Base-by-base conservation (phyloP, 2,329 filamentous ascomycete genomes). In the Macrophomina phaseolina region DNA sequence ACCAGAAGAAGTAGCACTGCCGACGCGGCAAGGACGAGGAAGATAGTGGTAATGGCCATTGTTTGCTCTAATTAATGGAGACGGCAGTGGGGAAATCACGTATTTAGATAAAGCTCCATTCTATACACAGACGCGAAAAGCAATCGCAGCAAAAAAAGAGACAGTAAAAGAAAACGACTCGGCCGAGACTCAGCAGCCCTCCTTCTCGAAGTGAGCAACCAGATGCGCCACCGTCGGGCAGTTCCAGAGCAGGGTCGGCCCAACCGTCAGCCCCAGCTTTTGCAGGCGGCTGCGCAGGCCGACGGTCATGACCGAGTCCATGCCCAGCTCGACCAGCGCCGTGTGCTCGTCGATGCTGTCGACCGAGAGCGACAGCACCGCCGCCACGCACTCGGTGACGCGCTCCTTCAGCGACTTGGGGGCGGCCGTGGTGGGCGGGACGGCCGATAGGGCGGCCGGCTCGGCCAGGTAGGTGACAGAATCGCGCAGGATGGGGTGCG, bases 251-350 rank as follows among this genome's bases (percentile, higher is more conserved):
- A 82, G 70, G 3, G 79, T 81, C 7, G 77, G 79, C 23, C 78
- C 77, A 18, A 80, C 74, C 55, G 75, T 77, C 36, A 38, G 36
- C 36, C 36, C 36, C 6, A 81, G 66, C 18, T 73, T 72, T 70
- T 80, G 77, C 48, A 82, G 68, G 68, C 78, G 71, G 52, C 70
- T 69, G 34, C 79, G 71, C 66, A 81, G 67, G 9, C 69, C 70
- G 23, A 80, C 74, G 1, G 73, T 80, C 79, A 81, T 79, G 8
- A 81, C 79, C 4, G 73, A 77, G 64, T 81, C 80, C 2, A 81
- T 70, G 2, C 80, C 80, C 49, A 81, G 60, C 66, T 81, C 78
- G 4, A 72, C 69, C 18, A 81, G 65, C 7, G 78, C 73, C 6
- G 73, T 73, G 14, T 69, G 70, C 8, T 70, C 69, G 48, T 81